Conservation (phyloP, 2,329 filamentous ascomycete genomes). For the Colletotrichum spinosum region DNA sequence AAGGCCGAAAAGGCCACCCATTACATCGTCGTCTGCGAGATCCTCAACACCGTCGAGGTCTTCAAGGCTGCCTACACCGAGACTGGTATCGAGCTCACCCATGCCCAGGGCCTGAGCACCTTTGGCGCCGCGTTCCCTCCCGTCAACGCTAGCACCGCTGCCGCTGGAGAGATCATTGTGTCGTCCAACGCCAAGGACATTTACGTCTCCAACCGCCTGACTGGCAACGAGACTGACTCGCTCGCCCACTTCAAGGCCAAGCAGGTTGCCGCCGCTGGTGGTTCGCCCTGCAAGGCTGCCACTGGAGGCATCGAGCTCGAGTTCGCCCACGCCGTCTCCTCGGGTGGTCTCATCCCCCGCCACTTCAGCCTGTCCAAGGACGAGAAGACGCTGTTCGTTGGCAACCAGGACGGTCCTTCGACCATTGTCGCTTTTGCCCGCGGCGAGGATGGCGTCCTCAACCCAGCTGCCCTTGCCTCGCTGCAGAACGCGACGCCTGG, state of each 20-base stretch:
- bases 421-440: conserved; percentile 51
- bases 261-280: conserved; percentile 36
- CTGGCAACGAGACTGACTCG: conserved; percentile 57
- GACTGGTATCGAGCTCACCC: conserved; percentile 49
- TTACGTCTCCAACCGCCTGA: conserved; percentile 64
- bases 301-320: conserved; percentile 46
- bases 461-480: conserved; percentile 42
- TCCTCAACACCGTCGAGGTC: conserved; percentile 56
- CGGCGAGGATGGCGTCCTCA: conserved; percentile 44
- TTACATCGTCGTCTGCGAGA: conserved; percentile 61
- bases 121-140: conserved; percentile 47
- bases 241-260: conserved; percentile 59
- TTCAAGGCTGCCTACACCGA: conserved; percentile 54
- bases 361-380: conserved; percentile 57
- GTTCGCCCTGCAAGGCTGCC: conserved; percentile 40
- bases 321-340: conserved; percentile 48
- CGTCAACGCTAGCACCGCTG: conserved; percentile 50
- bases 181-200: conserved; percentile 55
- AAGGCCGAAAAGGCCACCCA: conserved; percentile 50
- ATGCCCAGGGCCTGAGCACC: conserved; percentile 53
- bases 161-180: conserved; percentile 59
- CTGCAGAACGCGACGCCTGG: conserved; percentile 45
- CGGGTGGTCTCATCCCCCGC: conserved; percentile 54
- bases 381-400: conserved; percentile 54
- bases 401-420: conserved; percentile 56